These are phyloP conservation scores for apple (Malus domestica) DNA, from an alignment of 306 rosid genomes.

Conservation along the genomic window ASM211411v1 NC_041798.1:2267001-2267500, in stretches of 20 bases:
- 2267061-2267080: too few relatives aligned
- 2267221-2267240: neutral
- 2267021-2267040: too few relatives aligned
- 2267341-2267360: neutral
- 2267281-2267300: neutral
- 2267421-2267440: too few relatives aligned
- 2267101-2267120: too few relatives aligned
- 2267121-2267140: neutral
- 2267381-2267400: too few relatives aligned
- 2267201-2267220: neutral
- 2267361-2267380: neutral
- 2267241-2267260: neutral
- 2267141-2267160: neutral
- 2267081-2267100: too few relatives aligned
- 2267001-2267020: too few relatives aligned
- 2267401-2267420: neutral
- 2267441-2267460: too few relatives aligned
- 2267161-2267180: neutral
- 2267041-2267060: too few relatives aligned
- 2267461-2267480: too few relatives aligned
- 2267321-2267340: neutral
- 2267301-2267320: neutral
- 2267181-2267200: neutral
- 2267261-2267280: neutral
- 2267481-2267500: too few relatives aligned